Conservation (phyloP, 2,329 filamentous ascomycete genomes). For the Calonectria pseudoturangicola region DNA sequence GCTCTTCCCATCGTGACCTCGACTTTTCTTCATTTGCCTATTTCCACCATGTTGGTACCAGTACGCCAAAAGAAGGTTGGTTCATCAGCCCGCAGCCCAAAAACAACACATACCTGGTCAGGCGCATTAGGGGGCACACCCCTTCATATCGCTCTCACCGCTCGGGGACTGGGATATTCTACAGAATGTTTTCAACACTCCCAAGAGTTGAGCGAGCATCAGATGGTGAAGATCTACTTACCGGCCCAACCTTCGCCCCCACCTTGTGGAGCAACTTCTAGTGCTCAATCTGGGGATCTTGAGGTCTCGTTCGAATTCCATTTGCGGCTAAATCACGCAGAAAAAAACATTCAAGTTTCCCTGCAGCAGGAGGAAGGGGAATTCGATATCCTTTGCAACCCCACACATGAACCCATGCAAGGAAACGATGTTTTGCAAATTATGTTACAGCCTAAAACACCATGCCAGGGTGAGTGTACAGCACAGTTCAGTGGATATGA, state of each 20-base stretch:
- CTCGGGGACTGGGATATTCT: background rate
- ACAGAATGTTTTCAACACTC: background rate
- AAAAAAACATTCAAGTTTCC: background rate
- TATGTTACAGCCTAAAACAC: background rate
- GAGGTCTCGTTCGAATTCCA: background rate
- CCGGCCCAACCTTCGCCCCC: background rate
- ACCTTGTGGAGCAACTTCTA: background rate
- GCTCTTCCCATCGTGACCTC: too few species aligned
- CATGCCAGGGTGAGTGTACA: background rate
- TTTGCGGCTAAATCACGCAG: background rate
- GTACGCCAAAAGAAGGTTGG: background rate
- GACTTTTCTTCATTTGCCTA: background rate
- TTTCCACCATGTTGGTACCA: background rate
- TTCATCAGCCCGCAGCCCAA: background rate
- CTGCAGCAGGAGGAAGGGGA: background rate
- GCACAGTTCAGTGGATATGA: background rate
- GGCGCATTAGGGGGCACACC: background rate
- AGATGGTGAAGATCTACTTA: background rate
- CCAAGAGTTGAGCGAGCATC: background rate
- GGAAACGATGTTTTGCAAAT: background rate
- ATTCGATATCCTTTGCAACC: background rate
- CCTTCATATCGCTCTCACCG: background rate
- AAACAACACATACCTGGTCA: background rate
- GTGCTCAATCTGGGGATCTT: background rate
- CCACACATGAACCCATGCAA: background rate